A percentile compares a stretch with the other conserved stretches of the same genome.
phyloP scores from a whole-genome alignment of 176 grass and related monocot genomes.

The Saccharum officinarum region DNA sequence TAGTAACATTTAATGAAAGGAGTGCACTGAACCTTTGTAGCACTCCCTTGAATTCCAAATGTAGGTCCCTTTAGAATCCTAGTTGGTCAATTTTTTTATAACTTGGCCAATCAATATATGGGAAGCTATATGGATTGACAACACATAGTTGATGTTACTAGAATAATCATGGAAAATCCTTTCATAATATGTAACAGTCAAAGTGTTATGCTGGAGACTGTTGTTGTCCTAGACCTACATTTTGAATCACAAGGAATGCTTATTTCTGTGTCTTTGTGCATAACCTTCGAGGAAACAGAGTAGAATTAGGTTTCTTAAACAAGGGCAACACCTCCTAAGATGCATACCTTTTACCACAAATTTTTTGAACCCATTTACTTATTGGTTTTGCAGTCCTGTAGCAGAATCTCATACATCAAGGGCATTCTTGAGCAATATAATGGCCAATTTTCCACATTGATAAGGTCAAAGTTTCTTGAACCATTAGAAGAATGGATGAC shows the following conservation, averaged over 20 bases:
- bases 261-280: conserved; percentile 22
- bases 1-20: conserved; percentile 11
- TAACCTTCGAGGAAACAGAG: conserved; percentile 9
- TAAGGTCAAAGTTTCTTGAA: conserved; percentile 62
- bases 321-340: neutral
- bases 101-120: neutral
- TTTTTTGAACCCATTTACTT: conserved; percentile 25
- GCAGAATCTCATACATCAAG: conserved; percentile 60
- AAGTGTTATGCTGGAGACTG: neutral
- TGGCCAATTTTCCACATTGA: conserved; percentile 76
- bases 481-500: conserved; percentile 67
- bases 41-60: neutral
- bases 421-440: conserved; percentile 69
- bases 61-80: neutral
- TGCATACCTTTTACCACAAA: neutral
- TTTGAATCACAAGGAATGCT: neutral
- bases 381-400: conserved; percentile 70
- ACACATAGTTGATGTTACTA: neutral
- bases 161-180: neutral
- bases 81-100: neutral
- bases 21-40: conserved; percentile 9
- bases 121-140: neutral
- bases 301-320: conserved; percentile 9
- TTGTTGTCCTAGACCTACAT: neutral
- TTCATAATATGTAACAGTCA: neutral